Evolutionary conservation across 2,329 filamentous ascomycete genomes (phyloP).

Genomic region (Alternaria infectoria): DNA sequence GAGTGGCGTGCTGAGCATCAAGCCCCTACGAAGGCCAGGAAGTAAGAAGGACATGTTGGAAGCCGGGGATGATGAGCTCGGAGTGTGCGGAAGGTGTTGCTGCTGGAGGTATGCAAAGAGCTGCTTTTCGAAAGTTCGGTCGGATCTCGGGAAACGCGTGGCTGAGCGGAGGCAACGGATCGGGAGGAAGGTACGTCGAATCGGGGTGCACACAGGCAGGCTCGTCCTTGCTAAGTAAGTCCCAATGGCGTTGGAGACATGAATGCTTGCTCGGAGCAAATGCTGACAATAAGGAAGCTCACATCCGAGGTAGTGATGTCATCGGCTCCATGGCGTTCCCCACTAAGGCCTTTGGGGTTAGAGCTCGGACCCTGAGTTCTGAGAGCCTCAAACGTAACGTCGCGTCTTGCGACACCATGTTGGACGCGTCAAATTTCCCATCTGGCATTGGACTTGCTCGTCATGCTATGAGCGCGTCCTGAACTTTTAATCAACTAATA

Average conservation of each 20-base stretch:
- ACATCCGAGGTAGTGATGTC: constrained; percentile 40
- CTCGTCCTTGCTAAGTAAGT: constrained; percentile 1
- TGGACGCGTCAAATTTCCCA: constrained; percentile 14
- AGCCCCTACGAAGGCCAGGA: constrained; percentile 48
- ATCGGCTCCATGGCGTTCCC: constrained; percentile 32
- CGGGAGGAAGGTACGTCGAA: background rate
- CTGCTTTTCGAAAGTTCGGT: constrained; percentile 19
- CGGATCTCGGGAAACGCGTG: background rate
- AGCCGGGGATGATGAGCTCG: background rate
- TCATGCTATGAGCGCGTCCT: background rate
- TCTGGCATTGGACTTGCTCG: constrained; percentile 14
- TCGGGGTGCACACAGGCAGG: background rate
- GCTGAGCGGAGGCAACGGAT: background rate
- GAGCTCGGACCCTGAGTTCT: constrained; percentile 38
- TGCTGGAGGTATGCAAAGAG: constrained; percentile 26
- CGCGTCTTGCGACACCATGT: constrained; percentile 30
- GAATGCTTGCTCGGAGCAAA: constrained; percentile 5
- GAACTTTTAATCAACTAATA: constrained; percentile 1
- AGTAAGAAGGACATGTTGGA: constrained; percentile 49
- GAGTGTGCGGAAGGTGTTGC: constrained; percentile 10
- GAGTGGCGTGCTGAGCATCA: constrained; percentile 46
- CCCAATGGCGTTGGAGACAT: constrained; percentile 27
- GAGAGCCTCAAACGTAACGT: constrained; percentile 21
- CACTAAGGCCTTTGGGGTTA: constrained; percentile 21
- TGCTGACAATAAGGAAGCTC: constrained; percentile 11